These are phyloP conservation scores for Gossypium lobatum DNA, from an alignment of 441 rosid species.

Conservation along the genomic window DNA sequence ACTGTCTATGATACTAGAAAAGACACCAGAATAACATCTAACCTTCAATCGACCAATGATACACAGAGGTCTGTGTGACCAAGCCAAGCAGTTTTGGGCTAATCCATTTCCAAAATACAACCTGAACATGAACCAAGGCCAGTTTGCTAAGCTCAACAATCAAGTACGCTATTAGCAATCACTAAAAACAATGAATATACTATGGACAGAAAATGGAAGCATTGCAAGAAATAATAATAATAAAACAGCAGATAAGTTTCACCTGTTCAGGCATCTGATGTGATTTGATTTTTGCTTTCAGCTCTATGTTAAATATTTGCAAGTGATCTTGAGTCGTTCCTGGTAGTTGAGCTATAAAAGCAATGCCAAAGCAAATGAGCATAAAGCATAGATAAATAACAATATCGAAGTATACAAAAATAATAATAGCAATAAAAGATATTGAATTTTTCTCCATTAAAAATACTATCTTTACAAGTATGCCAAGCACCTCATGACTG, in stretches of 20 bases:
- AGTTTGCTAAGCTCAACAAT: background rate
- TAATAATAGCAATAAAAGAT: background rate
- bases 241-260: conserved; percentile 8
- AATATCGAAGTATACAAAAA: background rate
- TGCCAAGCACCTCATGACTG: background rate
- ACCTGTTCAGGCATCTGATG: conserved; percentile 99
- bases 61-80: conserved; percentile 84
- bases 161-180: background rate
- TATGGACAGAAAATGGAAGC: background rate
- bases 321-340: conserved; percentile 99
- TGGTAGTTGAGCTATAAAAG: conserved; percentile 80
- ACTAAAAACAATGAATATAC: background rate
- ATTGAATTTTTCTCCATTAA: background rate
- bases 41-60: conserved; percentile 99
- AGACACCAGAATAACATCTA: conserved; percentile 5
- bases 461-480: background rate
- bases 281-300: conserved; percentile 91
- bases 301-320: conserved; percentile 96
- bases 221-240: too few relatives aligned
- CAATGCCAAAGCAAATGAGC: conserved; percentile 9
- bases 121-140: conserved; percentile 34
- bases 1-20: background rate
- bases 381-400: background rate
- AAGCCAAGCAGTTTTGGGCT: conserved; percentile 82
- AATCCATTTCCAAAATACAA: conserved; percentile 99